Evolutionary conservation across 2,329 filamentous ascomycete species (phyloP).

Genomic region (Cladophialophora exuberans): DNA sequence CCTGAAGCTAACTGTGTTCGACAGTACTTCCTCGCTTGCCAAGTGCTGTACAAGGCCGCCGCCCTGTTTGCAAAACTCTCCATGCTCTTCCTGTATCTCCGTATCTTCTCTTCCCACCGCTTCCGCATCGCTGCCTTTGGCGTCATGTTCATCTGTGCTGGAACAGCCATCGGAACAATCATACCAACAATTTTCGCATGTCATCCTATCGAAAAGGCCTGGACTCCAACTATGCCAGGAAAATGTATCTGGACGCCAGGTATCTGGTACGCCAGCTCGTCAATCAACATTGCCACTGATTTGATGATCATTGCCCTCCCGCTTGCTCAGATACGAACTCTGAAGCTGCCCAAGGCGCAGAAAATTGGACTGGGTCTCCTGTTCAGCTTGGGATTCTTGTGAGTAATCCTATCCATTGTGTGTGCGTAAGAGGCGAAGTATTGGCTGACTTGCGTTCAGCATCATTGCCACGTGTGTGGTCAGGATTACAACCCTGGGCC

Average conservation of each 20-base stretch:
- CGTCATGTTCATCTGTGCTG: slow-evolving; percentile 15
- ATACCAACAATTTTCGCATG: slow-evolving; percentile 12
- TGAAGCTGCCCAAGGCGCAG: slow-evolving; percentile 10
- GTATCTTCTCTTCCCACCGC: slow-evolving; percentile 10
- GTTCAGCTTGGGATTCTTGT: slow-evolving; percentile 12
- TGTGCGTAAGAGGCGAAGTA: neutral
- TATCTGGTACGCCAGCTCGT: slow-evolving; percentile 14
- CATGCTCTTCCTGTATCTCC: slow-evolving; percentile 12
- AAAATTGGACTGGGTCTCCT: slow-evolving; percentile 7
- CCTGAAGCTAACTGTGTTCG: neutral
- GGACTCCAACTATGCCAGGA: slow-evolving; percentile 5
- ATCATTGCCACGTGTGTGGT: slow-evolving; percentile 10
- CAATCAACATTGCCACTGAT: slow-evolving; percentile 14
- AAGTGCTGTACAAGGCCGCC: slow-evolving; percentile 13
- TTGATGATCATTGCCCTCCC: slow-evolving; percentile 10
- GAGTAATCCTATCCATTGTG: neutral
- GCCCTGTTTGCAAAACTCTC: slow-evolving; percentile 12
- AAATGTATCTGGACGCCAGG: slow-evolving; percentile 11
- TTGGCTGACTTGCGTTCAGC: neutral
- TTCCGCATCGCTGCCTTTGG: slow-evolving; percentile 6
- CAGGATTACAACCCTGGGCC: slow-evolving; percentile 6
- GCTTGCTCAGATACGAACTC: neutral
- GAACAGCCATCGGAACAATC: slow-evolving; percentile 11
- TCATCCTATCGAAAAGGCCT: slow-evolving; percentile 11
- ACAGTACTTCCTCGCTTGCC: slow-evolving; percentile 12